Evolutionary conservation across 2,329 filamentous ascomycete species (phyloP), one percentile per base, ranked within the genome.

Genomic region (Trichophaea hybrida): DNA sequence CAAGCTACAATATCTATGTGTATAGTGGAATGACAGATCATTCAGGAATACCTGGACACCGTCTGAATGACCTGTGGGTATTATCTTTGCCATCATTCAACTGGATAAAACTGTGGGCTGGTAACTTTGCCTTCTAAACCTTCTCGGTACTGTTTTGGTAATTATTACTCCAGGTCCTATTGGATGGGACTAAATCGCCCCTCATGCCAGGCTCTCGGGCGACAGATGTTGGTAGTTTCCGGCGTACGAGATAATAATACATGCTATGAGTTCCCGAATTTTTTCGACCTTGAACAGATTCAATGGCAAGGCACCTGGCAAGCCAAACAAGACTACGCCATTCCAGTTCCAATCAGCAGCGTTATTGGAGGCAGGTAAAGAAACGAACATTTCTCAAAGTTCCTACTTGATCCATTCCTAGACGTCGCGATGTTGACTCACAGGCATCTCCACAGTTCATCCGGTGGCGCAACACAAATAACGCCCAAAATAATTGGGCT

Each of bases 1-100:
- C 81, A 13, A 85, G 81, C 37, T 86, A 86, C 69, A 85, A 88
- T 68, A 77, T 89, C 46, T 87, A 88, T 72, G 78, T 89, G 73
- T 88, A 84, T 68, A 86, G 84, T 12, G 85, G 85, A 0, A 85
- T 88, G 69, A 85, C 24, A 24, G 24, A 24, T 24, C 24, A 24
- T 85, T 64, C 74, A 88, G 75, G 80, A 35, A 84, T 85, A 0
- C 78, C 76, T 59, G 81, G 73, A 32, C 15, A 12, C 15, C 15
- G 38, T 43, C 15, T 43, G 10, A 43, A 43, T 43, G 68, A 74
- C 8, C 80, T 86, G 74, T 93, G 86, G 85, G 83, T 88, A 17
- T 74, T 91, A 13, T 86, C 85, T 0, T 73, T 93, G 5, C 87
- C 87, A 0, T 84, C 83, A 0, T 93, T 93, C 70, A 86, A 80